Evolutionary conservation across 768 basidiomycete species (phyloP).

Genomic region (Auriscalpium vulgare): DNA sequence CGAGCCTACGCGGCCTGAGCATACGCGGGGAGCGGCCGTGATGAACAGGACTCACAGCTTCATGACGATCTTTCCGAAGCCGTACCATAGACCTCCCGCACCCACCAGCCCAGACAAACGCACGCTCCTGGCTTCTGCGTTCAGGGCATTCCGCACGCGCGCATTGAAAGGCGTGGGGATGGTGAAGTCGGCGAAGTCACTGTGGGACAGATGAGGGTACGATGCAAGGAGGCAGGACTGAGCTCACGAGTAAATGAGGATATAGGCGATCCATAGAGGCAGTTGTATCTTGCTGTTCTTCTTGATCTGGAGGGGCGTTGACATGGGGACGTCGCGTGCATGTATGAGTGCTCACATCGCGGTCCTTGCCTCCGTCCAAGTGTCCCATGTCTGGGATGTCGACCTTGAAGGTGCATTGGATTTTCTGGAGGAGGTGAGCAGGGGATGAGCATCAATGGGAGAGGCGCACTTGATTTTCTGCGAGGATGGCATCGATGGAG

Average conservation of each 20-base stretch:
- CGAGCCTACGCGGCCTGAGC: slow-evolving; percentile 42
- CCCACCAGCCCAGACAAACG: slow-evolving; percentile 78
- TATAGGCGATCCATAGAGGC: slow-evolving; percentile 88
- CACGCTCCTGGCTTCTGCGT: slow-evolving; percentile 83
- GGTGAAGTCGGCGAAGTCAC: slow-evolving; percentile 85
- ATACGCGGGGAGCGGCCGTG: not conserved
- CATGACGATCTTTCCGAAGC: slow-evolving; percentile 81
- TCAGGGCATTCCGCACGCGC: slow-evolving; percentile 79
- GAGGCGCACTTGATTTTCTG: slow-evolving; percentile 77
- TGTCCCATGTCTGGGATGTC: slow-evolving; percentile 84
- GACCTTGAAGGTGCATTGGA: slow-evolving; percentile 88
- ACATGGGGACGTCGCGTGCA: not conserved
- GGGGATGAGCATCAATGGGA: not conserved
- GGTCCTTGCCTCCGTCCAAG: slow-evolving; percentile 77
- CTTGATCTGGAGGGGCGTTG: slow-evolving; percentile 52
- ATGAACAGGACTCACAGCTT: slow-evolving; percentile 50
- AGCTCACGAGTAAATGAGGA: slow-evolving; percentile 63
- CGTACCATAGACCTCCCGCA: slow-evolving; percentile 86
- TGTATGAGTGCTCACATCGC: slow-evolving; percentile 43
- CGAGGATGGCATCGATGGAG: slow-evolving; percentile 83
- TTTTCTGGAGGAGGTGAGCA: slow-evolving; percentile 46
- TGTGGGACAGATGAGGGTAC: slow-evolving; percentile 19
- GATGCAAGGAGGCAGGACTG: not conserved
- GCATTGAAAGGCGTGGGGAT: slow-evolving; percentile 72
- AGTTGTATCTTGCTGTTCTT: slow-evolving; percentile 69